Evolutionary conservation across 2,329 filamentous ascomycete species (phyloP), one percentile per base, ranked within the genome.

Genomic region (Lecanicillium sp.): DNA sequence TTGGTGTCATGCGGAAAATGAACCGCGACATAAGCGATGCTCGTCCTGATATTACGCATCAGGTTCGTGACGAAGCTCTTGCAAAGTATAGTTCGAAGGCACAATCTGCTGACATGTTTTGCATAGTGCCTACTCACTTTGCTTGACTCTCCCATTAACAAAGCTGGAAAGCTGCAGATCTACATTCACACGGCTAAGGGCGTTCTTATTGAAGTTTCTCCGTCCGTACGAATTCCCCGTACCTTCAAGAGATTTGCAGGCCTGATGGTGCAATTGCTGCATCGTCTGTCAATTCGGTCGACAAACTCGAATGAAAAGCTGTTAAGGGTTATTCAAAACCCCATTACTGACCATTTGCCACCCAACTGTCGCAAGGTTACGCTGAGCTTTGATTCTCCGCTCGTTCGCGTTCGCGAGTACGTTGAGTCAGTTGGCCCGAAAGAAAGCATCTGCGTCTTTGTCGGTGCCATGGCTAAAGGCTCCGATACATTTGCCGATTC

Each of bases 1-100:
- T 98, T 58, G 93, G 93, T 54, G 87, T 97, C 56, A 95, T 98
- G 90, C 86, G 93, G 62, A 98, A 97, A 76, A 97, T 97, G 91
- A 95, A 95, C 66, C 81, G 93, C 59, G 93, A 98, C 66, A 97
- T 98, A 56, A 96, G 90, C 66, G 93, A 98, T 69, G 93, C 93
- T 52, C 83, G 93, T 58, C 93, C 93, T 37, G 93, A 98, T 69
- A 98, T 98, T 62, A 95, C 93, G 38, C 93, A 98, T 67, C 93
- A 97, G 88, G 91, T 96, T 74, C 62, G 79, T 67, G n/a, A 20
- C 27, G 9, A n/a, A n/a, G n/a, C n/a, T n/a, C n/a, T n/a, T n/a
- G n/a, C n/a, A n/a, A n/a, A n/a, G n/a, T n/a, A n/a, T n/a, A n/a
- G n/a, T n/a, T n/a, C n/a, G 14, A 19, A 17, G 11, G n/a, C 14